These are phyloP conservation scores for Nectriaceae sp. DNA, from an alignment of 2,329 filamentous ascomycete species.

Conservation along the genomic window DNA sequence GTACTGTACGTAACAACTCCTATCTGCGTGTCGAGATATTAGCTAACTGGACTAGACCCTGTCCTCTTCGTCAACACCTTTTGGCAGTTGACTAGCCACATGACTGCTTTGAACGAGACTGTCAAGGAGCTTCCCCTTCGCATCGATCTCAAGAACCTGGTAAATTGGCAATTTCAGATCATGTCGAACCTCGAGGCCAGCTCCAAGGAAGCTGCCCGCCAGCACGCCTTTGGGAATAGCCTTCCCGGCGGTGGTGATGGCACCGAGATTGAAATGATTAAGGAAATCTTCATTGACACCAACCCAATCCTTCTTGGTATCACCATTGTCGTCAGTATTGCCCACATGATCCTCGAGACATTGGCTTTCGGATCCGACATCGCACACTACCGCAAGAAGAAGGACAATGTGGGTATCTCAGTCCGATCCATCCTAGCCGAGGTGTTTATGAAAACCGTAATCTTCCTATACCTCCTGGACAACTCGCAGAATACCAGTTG, in stretches of 20 bases:
- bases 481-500: conserved; percentile 97
- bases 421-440: conserved; percentile 95
- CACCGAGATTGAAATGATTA: conserved; percentile 94
- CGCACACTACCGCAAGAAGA: conserved; percentile 98
- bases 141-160: conserved; percentile 79
- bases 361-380: conserved; percentile 98
- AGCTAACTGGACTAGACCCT: conserved; percentile 52
- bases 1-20: conserved; percentile 61
- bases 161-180: conserved; percentile 87
- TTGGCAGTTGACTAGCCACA: conserved; percentile 91
- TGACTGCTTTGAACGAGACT: conserved; percentile 89
- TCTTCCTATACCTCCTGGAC: conserved; percentile 95
- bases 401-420: conserved; percentile 96
- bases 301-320: conserved; percentile 88
- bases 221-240: conserved; percentile 72
- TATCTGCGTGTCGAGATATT: neutral
- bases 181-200: conserved; percentile 85
- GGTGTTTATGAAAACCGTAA: conserved; percentile 94
- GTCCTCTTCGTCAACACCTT: conserved; percentile 93
- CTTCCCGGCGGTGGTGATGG: conserved; percentile 82
- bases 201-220: conserved; percentile 78
- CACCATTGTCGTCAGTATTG: conserved; percentile 80
- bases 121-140: conserved; percentile 80
- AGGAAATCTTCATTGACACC: conserved; percentile 90
- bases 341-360: conserved; percentile 94